Evolutionary conservation across 2,329 filamentous ascomycete genomes (phyloP).

Genomic region (Fusarium anguioides): DNA sequence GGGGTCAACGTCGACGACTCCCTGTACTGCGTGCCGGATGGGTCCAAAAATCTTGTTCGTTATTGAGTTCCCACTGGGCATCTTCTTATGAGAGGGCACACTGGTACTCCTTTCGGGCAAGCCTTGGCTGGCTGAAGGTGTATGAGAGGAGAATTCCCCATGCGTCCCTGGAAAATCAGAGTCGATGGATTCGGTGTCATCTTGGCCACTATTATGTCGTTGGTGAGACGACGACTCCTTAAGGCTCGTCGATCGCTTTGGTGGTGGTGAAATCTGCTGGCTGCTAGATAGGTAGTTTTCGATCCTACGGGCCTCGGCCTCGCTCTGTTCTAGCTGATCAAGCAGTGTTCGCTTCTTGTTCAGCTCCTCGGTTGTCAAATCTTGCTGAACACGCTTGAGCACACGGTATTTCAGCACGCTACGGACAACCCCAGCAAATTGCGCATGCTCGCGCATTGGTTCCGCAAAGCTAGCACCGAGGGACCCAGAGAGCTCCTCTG

Average conservation of each 20-base stretch:
- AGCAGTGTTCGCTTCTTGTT: constrained; percentile 85
- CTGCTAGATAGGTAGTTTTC: constrained; percentile 89
- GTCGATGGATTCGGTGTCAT: constrained; percentile 91
- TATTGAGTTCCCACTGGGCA: constrained; percentile 87
- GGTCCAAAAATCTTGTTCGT: constrained; percentile 94
- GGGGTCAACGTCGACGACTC: constrained; percentile 95
- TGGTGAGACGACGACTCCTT: constrained; percentile 62
- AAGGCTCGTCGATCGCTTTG: constrained; percentile 71
- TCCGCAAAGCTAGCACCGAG: constrained; percentile 96
- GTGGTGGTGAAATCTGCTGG: constrained; percentile 71
- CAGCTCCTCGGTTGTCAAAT: constrained; percentile 95
- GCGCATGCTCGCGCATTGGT: constrained; percentile 96
- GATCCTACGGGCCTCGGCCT: constrained; percentile 90
- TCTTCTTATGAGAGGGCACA: constrained; percentile 75
- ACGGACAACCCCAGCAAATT: constrained; percentile 94
- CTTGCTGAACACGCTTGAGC: constrained; percentile 94
- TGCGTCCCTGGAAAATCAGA: constrained; percentile 95
- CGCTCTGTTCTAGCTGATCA: constrained; percentile 91
- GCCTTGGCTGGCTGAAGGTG: constrained; percentile 80
- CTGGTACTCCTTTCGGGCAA: constrained; percentile 65
- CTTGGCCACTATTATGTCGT: constrained; percentile 67
- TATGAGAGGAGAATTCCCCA: constrained; percentile 71
- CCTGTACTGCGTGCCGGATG: constrained; percentile 94
- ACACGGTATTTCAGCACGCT: constrained; percentile 89
- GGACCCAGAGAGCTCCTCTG: constrained; percentile 86